These are phyloP conservation scores for Neofusicoccum parvum DNA, from an alignment of 2,329 filamentous ascomycete species.

Conservation along the genomic window DNA sequence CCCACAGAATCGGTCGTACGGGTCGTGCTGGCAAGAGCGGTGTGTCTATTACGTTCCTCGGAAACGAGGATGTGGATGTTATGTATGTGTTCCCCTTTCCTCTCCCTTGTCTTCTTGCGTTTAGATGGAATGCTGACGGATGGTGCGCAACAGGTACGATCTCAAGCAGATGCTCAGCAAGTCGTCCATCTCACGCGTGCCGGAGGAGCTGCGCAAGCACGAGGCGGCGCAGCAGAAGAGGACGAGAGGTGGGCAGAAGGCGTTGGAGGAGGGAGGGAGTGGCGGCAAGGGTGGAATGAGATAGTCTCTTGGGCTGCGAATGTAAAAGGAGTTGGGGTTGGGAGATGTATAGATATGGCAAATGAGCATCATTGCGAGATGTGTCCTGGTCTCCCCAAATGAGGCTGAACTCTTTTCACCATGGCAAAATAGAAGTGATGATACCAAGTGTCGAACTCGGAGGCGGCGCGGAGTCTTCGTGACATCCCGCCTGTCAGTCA, in stretches of 20 bases:
- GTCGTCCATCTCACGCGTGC: constrained; percentile 82
- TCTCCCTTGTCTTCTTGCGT: neutral
- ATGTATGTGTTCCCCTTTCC: constrained; percentile 58
- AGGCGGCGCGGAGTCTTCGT: too few relatives aligned
- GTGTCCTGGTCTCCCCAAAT: too few relatives aligned
- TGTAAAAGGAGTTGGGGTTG: too few relatives aligned
- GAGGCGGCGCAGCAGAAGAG: constrained; percentile 86
- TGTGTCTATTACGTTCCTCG: constrained; percentile 94
- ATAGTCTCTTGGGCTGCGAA: too few relatives aligned
- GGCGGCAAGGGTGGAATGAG: constrained; percentile 20
- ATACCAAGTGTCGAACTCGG: too few relatives aligned
- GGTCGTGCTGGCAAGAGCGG: constrained; percentile 96
- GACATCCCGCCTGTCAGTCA: too few relatives aligned
- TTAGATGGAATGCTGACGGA: constrained; percentile 5
- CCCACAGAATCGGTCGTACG: constrained; percentile 99
- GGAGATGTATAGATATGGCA: too few relatives aligned
- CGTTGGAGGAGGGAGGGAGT: constrained; percentile 34
- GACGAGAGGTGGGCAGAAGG: constrained; percentile 28
- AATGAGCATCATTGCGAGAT: too few relatives aligned
- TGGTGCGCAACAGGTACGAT: constrained; percentile 60
- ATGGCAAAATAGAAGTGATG: too few relatives aligned
- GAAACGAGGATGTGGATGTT: constrained; percentile 84
- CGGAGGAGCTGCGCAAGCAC: constrained; percentile 86
- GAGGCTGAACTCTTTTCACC: too few relatives aligned
- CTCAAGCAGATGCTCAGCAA: constrained; percentile 94